Base-by-base conservation (phyloP, 805 yeast species). In the Candida nemodendra region DNA sequence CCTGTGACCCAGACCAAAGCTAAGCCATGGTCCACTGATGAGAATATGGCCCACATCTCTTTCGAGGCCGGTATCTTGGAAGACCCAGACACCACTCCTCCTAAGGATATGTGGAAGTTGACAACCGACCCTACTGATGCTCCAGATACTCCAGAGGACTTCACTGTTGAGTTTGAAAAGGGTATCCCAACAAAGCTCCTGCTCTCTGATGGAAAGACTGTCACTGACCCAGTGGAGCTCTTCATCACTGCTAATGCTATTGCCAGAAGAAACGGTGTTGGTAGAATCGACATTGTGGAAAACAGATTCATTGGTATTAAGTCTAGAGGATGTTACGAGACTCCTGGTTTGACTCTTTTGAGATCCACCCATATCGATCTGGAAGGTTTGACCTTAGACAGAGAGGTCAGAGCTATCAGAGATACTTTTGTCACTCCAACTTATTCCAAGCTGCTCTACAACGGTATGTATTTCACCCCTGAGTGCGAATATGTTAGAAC, bases 21-120 rank as follows among this genome's bases (percentile, higher is more conserved):
- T 50, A 93, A 93, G 75, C 99, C 99, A 55, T 93, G 99, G 99
- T 90, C 98, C 25, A 93, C 99, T 41, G 99, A 93, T 66, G 99
- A 93, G 74, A 93, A 93, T 78, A 73, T 91, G 80, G 99, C 98
- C 32, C 99, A 93, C 70, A 93, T 93, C 66, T 91, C 98, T 27
- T 93, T 86, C 66, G 99, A 93, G 76, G 99, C 99, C 49, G 99
- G 99, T 70, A 93, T 93, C 54, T 79, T 93, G 60, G 99, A 93
- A 72, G 96, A 93, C 71, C 99, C 99, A 62, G 86, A 93, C 67
- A 81, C 91, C 55, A 93, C 99, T 36, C 99, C 99, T 50, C 99
- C 99, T 70, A 91, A 90, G 74, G 99, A 93, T 67, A 93, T 93
- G 99, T 93, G 99, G 99, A 93, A 93, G 73, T 79, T 93, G 64